Conservation (phyloP, 495 filamentous ascomycete genomes). For the Hyaloscypha variabilis region DNA sequence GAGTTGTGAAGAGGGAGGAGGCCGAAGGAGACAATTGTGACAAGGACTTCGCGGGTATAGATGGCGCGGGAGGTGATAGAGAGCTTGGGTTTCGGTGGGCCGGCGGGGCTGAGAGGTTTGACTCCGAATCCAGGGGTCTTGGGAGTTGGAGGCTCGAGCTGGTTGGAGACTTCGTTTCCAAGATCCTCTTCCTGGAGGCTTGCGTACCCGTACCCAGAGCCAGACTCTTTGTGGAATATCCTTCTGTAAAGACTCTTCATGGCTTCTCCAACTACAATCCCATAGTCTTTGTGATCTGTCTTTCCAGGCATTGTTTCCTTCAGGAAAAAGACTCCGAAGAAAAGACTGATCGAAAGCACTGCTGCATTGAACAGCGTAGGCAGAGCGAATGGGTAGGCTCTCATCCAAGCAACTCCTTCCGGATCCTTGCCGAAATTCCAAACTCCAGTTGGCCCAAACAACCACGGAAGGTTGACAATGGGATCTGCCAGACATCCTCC, state of each 20-base stretch:
- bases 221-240: constrained; percentile 24
- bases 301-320: constrained; percentile 59
- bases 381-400: constrained; percentile 70
- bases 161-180: not conserved
- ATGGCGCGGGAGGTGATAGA: constrained; percentile 57
- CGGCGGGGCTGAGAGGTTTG: not conserved
- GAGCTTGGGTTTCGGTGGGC: constrained; percentile 30
- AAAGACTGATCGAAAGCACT: constrained; percentile 60
- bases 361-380: constrained; percentile 73
- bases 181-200: constrained; percentile 17
- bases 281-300: constrained; percentile 34
- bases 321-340: constrained; percentile 61
- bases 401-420: constrained; percentile 61
- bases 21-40: constrained; percentile 64
- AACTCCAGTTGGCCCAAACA: constrained; percentile 60
- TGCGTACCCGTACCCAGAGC: constrained; percentile 30
- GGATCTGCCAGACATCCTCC: constrained; percentile 73
- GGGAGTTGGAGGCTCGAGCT: not conserved
- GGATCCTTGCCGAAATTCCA: constrained; percentile 36
- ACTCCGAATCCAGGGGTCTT: not conserved
- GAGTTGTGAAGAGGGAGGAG: constrained; percentile 74
- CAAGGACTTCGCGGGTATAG: constrained; percentile 63
- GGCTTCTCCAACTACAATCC: constrained; percentile 24
- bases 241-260: constrained; percentile 20
- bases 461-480: constrained; percentile 57